Percentiles rank a stretch among this genome's conserved stretches.
Conservation (phyloP, 2,329 filamentous ascomycete genomes). For the Fusarium oxysporum region DNA sequence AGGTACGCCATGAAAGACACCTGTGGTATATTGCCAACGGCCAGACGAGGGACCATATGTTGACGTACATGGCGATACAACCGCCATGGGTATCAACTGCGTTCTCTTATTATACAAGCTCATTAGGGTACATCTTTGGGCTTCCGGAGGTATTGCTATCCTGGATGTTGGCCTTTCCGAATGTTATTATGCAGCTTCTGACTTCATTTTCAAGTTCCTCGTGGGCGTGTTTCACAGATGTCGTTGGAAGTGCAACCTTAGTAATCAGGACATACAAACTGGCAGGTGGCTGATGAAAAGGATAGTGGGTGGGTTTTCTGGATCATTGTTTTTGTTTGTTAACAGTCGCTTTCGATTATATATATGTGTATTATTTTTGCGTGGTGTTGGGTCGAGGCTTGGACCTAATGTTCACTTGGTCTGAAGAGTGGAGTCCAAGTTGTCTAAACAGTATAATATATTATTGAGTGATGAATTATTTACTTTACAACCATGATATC, state of each 20-base stretch:
- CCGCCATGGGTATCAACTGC: slow-evolving; percentile 2
- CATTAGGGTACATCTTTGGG: not conserved
- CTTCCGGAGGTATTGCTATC: not conserved
- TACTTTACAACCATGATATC: not conserved
- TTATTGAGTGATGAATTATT: not conserved
- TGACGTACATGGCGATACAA: slow-evolving; percentile 22
- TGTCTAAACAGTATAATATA: not conserved
- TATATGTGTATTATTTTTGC: not conserved
- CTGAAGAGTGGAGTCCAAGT: not conserved
- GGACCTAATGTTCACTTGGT: not conserved
- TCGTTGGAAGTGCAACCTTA: not conserved
- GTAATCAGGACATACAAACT: not conserved
- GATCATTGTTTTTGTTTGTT: not conserved
- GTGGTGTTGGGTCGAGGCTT: not conserved
- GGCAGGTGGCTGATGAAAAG: not conserved
- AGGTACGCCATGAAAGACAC: slow-evolving; percentile 36
- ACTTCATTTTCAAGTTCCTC: too few species aligned
- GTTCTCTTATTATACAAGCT: not conserved
- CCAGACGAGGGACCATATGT: slow-evolving; percentile 46
- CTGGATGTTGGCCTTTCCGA: not conserved
- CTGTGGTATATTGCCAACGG: slow-evolving; percentile 50
- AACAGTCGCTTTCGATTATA: not conserved
- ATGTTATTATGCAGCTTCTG: not conserved
- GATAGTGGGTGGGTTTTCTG: not conserved
- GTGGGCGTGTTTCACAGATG: not conserved